Evolutionary conservation across 2,329 filamentous ascomycete genomes (phyloP).

Genomic region (Colletotrichum sp.): DNA sequence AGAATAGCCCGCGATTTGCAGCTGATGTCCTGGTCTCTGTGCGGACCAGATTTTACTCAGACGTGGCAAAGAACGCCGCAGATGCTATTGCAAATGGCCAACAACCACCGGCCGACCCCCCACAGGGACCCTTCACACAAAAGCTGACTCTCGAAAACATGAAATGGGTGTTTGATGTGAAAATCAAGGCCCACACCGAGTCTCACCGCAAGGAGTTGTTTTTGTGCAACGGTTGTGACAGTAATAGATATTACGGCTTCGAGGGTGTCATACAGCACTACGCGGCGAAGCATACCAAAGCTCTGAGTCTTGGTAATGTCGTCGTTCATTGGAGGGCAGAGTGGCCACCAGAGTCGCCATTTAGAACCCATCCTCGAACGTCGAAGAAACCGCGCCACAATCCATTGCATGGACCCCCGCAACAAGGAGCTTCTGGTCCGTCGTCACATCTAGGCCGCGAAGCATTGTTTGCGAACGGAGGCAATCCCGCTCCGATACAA

Average conservation of each 20-base stretch:
- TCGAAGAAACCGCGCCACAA: background rate
- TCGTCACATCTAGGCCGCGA: background rate
- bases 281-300: slow-evolving; percentile 78
- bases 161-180: slow-evolving; percentile 84
- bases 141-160: slow-evolving; percentile 81
- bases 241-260: slow-evolving; percentile 74
- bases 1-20: slow-evolving; percentile 72
- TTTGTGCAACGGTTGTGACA: slow-evolving; percentile 73
- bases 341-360: slow-evolving; percentile 80
- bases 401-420: background rate
- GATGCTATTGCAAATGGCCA: slow-evolving; percentile 50
- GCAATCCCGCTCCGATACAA: background rate
- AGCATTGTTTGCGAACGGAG: background rate
- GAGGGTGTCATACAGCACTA: slow-evolving; percentile 84
- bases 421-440: background rate
- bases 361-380: slow-evolving; percentile 64
- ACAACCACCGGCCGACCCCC: slow-evolving; percentile 50
- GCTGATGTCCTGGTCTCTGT: slow-evolving; percentile 73
- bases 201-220: slow-evolving; percentile 74
- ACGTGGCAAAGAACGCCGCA: slow-evolving; percentile 58
- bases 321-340: slow-evolving; percentile 82
- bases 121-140: slow-evolving; percentile 59
- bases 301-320: slow-evolving; percentile 72
- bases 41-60: slow-evolving; percentile 69
- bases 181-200: slow-evolving; percentile 74